Evolutionary conservation across 108 stramenopile species (phyloP).

Genomic region (Pseudonitzschia multiseries): DNA sequence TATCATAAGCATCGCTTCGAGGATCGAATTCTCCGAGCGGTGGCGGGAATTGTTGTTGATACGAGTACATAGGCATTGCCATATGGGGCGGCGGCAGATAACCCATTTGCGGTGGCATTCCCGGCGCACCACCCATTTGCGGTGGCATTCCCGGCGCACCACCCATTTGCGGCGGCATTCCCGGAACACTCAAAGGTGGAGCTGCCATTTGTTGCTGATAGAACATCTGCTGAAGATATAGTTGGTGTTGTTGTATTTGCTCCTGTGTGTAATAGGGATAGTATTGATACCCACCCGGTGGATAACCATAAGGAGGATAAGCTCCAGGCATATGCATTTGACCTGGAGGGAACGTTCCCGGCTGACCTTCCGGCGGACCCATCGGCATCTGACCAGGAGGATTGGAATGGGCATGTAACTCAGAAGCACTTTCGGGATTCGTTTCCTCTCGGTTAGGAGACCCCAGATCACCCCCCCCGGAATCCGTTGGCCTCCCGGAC

Average conservation of each 20-base stretch:
- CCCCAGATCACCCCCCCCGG: not conserved
- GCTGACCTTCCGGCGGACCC: not conserved
- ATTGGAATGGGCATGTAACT: not conserved
- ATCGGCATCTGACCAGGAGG: not conserved
- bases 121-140: too few species aligned
- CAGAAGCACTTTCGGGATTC: not conserved
- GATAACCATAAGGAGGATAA: slow-evolving; percentile 12
- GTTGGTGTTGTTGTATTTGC: slow-evolving; percentile 28
- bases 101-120: too few species aligned
- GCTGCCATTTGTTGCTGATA: not conserved
- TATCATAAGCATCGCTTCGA: slow-evolving; percentile 10
- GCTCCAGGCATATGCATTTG: slow-evolving; percentile 3
- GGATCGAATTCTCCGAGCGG: slow-evolving; percentile 22
- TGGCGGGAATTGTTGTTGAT: slow-evolving; percentile 18
- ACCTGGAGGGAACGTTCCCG: slow-evolving; percentile 14
- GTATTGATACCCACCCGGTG: slow-evolving; percentile 17
- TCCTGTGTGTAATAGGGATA: slow-evolving; percentile 28
- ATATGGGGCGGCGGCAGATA: slow-evolving; percentile 19
- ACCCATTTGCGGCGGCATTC: slow-evolving; percentile 20
- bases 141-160: too few species aligned
- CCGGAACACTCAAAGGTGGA: not conserved
- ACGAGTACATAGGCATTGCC: slow-evolving; percentile 19
- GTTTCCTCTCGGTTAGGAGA: slow-evolving; percentile 3
- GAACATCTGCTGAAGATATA: slow-evolving; percentile 13
- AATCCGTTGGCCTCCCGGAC: slow-evolving; percentile 1